Evolutionary conservation across 805 yeast genomes (phyloP).

Genomic region (Candida rishiriensis): DNA sequence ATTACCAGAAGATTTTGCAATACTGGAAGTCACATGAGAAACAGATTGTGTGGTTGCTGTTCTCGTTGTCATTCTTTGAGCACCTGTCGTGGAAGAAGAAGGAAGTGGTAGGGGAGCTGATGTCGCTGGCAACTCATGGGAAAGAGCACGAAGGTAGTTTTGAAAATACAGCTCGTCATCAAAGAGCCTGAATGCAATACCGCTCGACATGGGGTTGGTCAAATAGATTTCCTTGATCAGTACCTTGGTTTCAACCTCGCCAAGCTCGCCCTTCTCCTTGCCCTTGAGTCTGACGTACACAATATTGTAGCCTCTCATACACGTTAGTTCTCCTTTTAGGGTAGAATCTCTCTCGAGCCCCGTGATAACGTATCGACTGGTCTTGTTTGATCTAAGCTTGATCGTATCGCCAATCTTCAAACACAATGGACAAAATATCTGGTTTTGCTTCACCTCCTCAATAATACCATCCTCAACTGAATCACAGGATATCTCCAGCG

Average conservation of each 20-base stretch:
- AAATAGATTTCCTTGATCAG: slow-evolving; percentile 27
- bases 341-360: slow-evolving; percentile 35
- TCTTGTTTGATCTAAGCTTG: slow-evolving; percentile 26
- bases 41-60: too few species aligned
- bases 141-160: slow-evolving; percentile 6
- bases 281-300: slow-evolving; percentile 34
- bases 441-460: slow-evolving; percentile 28
- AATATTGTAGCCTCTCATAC: slow-evolving; percentile 59
- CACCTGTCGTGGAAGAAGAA: too few species aligned
- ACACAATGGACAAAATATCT: slow-evolving; percentile 41
- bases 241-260: slow-evolving; percentile 15
- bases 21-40: too few species aligned
- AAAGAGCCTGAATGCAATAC: slow-evolving; percentile 12
- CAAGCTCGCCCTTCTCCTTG: slow-evolving; percentile 8
- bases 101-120: too few species aligned
- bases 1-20: too few species aligned
- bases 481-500: neutral
- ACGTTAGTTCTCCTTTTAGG: slow-evolving; percentile 33
- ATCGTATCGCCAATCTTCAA: slow-evolving; percentile 55
- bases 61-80: too few species aligned
- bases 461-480: slow-evolving; percentile 27
- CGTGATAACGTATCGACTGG: slow-evolving; percentile 36
- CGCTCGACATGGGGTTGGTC: slow-evolving; percentile 32
- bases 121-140: neutral
- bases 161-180: slow-evolving; percentile 11